A percentile compares a stretch with the other conserved stretches of the same genome.
Evolutionary conservation across 352 stramenopile genomes (phyloP).

Genomic region (Phytophthora macrochlamydospora): DNA sequence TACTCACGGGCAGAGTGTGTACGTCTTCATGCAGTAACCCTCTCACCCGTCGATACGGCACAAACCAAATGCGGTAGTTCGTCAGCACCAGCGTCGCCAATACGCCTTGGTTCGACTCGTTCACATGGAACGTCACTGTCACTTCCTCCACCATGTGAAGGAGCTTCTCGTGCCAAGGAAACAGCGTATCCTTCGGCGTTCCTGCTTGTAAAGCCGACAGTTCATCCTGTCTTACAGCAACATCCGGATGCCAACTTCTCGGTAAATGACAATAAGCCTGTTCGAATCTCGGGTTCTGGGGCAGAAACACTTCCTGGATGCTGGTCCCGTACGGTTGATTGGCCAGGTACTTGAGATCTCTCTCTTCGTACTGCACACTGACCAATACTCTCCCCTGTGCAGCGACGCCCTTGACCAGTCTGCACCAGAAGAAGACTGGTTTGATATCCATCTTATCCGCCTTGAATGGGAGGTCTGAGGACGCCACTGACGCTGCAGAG

Average conservation of each 20-base stretch:
- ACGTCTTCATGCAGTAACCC: slow-evolving; percentile 85
- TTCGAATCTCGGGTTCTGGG: slow-evolving; percentile 82
- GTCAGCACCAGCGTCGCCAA: slow-evolving; percentile 80
- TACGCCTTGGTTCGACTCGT: slow-evolving; percentile 84
- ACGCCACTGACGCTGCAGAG: slow-evolving; percentile 21
- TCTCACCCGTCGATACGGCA: slow-evolving; percentile 77
- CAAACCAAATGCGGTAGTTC: slow-evolving; percentile 87
- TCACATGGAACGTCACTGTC: slow-evolving; percentile 89
- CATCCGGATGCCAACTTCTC: slow-evolving; percentile 81
- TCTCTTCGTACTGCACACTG: slow-evolving; percentile 77
- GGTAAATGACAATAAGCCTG: slow-evolving; percentile 78
- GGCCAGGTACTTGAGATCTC: slow-evolving; percentile 64
- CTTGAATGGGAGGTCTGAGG: slow-evolving; percentile 7
- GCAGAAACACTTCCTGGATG: slow-evolving; percentile 81
- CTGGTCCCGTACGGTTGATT: slow-evolving; percentile 74
- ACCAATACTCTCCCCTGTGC: slow-evolving; percentile 72
- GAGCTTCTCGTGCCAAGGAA: slow-evolving; percentile 85
- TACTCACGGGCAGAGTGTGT: slow-evolving; percentile 79
- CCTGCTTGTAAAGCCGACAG: slow-evolving; percentile 68
- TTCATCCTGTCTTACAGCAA: slow-evolving; percentile 65
- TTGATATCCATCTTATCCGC: slow-evolving; percentile 42
- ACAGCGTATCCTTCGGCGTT: slow-evolving; percentile 74
- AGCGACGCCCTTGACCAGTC: slow-evolving; percentile 62
- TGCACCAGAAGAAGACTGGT: slow-evolving; percentile 74
- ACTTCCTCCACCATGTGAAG: slow-evolving; percentile 89